Evolutionary conservation across 805 yeast genomes (phyloP), one percentile per base, ranked within the genome.

Genomic region (Clavispora carvajalis): DNA sequence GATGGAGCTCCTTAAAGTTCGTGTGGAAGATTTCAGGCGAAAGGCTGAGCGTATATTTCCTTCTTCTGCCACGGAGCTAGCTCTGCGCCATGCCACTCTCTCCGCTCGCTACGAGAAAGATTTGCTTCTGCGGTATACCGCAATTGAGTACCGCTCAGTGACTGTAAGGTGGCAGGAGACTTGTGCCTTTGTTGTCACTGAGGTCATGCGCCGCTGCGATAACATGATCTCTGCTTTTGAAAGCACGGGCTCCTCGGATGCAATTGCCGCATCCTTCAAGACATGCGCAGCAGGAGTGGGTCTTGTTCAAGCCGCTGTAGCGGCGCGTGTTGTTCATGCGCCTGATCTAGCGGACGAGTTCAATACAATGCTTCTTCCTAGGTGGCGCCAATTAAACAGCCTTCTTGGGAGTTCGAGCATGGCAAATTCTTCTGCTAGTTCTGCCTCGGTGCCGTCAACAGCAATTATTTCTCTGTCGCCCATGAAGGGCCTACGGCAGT

Each of bases 171-270:
- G 87, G 86, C 60, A 65, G 46, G 70, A 70, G 18, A 62, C 80
- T 2, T 79, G 80, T 45, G 60, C 60, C 21, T 72, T 65, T 43
- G 53, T 80, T 38, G 62, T 76, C 33, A 55, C 62, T 3, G 77
- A 77, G 45, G 53, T 72, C 4, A 36, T 29, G 8, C 22, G 8
- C 17, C 49, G 48, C 36, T 58, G 63, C 37, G 47, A 50, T 11
- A 37, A 37, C 21, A 19, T 46, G 12, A n/a, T 34, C n/a, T 8
- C 25, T 18, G 39, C 31, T 6, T 22, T 33, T 10, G 24, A 33
- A 28, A 28, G 31, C 19, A 28, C 31, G 5, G 31, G 31, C 19
- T 28, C 31, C 19, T 28, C 31, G 19, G 31, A 28, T 15, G 31
- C 31, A 8, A 7, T 28, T 28, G 31, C 31, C 12, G 6, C 31